Percentiles rank a stretch among this genome's conserved stretches.
Evolutionary conservation across 176 grass and related monocot species (phyloP).

Genomic region (Poa pratensis): DNA sequence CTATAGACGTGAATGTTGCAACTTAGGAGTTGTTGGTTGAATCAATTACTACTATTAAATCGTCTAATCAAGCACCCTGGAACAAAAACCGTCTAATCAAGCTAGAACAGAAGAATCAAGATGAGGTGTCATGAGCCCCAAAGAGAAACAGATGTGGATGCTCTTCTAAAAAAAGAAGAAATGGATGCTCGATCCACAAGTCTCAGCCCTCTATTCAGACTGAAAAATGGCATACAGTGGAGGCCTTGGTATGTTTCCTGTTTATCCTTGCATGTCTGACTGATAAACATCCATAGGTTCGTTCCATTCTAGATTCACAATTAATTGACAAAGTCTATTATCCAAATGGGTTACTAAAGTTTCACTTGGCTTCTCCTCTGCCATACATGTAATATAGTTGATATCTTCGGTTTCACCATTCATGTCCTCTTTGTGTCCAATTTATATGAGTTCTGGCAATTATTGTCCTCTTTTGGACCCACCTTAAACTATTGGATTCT

Average conservation of each 20-base stretch:
- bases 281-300: background rate
- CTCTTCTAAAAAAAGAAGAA: too few relatives aligned
- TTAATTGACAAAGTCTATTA: too few relatives aligned
- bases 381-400: too few relatives aligned
- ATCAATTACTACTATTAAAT: background rate
- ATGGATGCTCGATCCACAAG: too few relatives aligned
- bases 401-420: too few relatives aligned
- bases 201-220: background rate
- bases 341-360: too few relatives aligned
- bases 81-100: background rate
- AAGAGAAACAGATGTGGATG: background rate
- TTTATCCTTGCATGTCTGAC: too few relatives aligned
- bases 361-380: background rate
- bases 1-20: slow-evolving; percentile 6
- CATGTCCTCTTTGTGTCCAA: too few relatives aligned
- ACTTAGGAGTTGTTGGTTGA: background rate
- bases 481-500: too few relatives aligned
- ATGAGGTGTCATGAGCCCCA: background rate
- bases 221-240: background rate
- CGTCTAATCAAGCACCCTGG: background rate
- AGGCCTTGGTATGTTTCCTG: background rate
- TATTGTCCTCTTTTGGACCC: too few relatives aligned
- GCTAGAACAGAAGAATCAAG: background rate
- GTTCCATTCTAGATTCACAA: too few relatives aligned
- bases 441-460: too few relatives aligned